Evolutionary conservation across 2,329 filamentous ascomycete species (phyloP).

Genomic region (Monilinia aucupariae): DNA sequence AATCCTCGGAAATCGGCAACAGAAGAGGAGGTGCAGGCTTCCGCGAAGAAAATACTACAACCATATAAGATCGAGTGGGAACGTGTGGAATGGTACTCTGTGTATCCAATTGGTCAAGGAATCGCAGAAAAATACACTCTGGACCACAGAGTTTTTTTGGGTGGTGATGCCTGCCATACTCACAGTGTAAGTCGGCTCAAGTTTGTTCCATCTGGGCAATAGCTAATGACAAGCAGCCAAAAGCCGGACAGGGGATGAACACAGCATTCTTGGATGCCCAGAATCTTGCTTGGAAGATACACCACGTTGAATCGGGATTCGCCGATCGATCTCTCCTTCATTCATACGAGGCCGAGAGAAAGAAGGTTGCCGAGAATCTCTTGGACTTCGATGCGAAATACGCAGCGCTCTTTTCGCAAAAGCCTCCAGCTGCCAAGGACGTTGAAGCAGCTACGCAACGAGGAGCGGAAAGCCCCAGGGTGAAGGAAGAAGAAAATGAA

Average conservation of each 20-base stretch:
- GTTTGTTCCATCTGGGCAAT: background rate
- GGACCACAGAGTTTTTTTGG: slow-evolving; percentile 66
- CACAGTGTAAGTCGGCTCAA: slow-evolving; percentile 53
- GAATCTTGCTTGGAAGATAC: slow-evolving; percentile 95
- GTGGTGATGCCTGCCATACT: slow-evolving; percentile 74
- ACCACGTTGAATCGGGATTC: slow-evolving; percentile 79
- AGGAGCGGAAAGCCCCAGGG: slow-evolving; percentile 29
- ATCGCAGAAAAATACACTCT: slow-evolving; percentile 63
- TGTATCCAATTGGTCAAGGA: slow-evolving; percentile 71
- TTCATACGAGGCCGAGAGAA: slow-evolving; percentile 84
- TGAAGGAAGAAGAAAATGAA: slow-evolving; percentile 56
- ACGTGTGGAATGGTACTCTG: slow-evolving; percentile 67
- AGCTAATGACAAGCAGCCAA: slow-evolving; percentile 45
- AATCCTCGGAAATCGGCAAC: slow-evolving; percentile 59
- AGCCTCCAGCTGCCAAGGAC: slow-evolving; percentile 66
- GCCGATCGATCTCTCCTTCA: slow-evolving; percentile 68
- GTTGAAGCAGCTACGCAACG: slow-evolving; percentile 58
- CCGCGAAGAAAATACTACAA: slow-evolving; percentile 58
- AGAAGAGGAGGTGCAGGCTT: slow-evolving; percentile 56
- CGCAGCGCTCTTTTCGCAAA: slow-evolving; percentile 80
- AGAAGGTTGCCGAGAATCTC: slow-evolving; percentile 75
- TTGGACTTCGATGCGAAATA: slow-evolving; percentile 85
- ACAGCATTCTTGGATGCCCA: slow-evolving; percentile 74
- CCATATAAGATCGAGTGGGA: slow-evolving; percentile 66
- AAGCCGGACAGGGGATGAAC: slow-evolving; percentile 77